Evolutionary conservation across 163 green algal species (phyloP).

Genomic region (Trebouxia gelatinosa): DNA sequence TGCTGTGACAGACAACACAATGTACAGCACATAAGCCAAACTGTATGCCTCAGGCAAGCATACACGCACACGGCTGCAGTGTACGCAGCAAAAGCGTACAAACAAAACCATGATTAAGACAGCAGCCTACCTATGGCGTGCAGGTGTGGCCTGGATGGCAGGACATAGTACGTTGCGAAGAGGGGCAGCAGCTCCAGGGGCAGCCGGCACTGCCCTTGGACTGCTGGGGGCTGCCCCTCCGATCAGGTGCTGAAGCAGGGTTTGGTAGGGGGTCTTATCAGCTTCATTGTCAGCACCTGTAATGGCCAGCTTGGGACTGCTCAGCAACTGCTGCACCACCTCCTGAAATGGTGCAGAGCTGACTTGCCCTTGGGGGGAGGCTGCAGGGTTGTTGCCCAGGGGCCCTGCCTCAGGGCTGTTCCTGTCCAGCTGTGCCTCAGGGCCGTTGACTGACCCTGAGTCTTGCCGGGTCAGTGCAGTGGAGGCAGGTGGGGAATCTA

Average conservation of each 20-base stretch:
- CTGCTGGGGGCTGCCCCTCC: background rate
- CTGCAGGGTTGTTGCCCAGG: too few relatives aligned
- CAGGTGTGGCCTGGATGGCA: conserved; percentile 2
- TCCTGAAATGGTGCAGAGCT: conserved; percentile 16
- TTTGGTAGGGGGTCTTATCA: conserved; percentile 8
- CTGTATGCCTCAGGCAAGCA: too few relatives aligned
- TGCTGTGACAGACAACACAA: too few relatives aligned
- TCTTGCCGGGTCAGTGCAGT: background rate
- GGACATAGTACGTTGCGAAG: background rate
- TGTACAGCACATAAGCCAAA: too few relatives aligned
- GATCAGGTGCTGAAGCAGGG: conserved; percentile 25
- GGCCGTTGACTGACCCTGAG: conserved; percentile 16
- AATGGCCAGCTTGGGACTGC: conserved; percentile 14
- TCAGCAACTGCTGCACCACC: conserved; percentile 11
- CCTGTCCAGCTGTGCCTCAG: too few relatives aligned
- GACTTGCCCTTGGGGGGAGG: too few relatives aligned
- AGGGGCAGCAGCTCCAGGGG: background rate
- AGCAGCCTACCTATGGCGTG: conserved; percentile 13
- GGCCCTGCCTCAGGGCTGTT: too few relatives aligned
- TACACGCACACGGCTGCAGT: too few relatives aligned
- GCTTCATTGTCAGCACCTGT: background rate
- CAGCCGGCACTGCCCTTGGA: background rate
- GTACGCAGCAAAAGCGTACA: too few relatives aligned
- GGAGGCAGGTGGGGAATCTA: background rate
- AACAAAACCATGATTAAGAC: too few relatives aligned